These are phyloP conservation scores for Craspedostauros australis DNA, from an alignment of 108 stramenopile genomes.

Conservation along the genomic window DNA sequence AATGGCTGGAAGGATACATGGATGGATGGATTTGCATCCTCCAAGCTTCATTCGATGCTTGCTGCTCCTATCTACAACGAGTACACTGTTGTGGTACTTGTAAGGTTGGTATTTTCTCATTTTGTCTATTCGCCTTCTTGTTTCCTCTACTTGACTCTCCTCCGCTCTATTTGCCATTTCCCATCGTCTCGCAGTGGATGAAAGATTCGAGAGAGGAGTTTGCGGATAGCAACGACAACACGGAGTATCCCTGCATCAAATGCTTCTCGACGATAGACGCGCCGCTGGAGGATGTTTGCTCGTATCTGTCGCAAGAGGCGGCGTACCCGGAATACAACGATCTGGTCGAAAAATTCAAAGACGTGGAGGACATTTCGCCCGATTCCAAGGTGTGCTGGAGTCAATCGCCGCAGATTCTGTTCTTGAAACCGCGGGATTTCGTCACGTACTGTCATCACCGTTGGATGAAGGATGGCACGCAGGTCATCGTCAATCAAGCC, in stretches of 20 bases:
- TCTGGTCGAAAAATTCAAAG: slow-evolving; percentile 51
- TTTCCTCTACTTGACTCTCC: no score
- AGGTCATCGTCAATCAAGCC: slow-evolving; percentile 83
- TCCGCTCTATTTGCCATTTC: no score
- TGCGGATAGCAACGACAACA: slow-evolving; percentile 30
- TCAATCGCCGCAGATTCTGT: slow-evolving; percentile 71
- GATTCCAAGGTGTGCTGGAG: slow-evolving; percentile 74
- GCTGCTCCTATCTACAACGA: no score
- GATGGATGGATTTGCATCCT: no score
- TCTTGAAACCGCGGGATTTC: slow-evolving; percentile 77
- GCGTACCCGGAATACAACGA: slow-evolving; percentile 70
- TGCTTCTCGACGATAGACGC: slow-evolving; percentile 70
- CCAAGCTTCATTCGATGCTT: no score
- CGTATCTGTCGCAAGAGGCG: slow-evolving; percentile 55
- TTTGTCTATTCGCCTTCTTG: no score
- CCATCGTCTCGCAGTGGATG: slow-evolving; percentile 86
- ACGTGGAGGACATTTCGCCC: slow-evolving; percentile 43
- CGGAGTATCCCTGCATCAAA: slow-evolving; percentile 73
- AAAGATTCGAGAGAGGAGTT: slow-evolving; percentile 59
- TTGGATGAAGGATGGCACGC: slow-evolving; percentile 74
- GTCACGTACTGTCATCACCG: slow-evolving; percentile 81
- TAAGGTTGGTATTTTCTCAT: no score
- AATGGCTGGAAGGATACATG: no score
- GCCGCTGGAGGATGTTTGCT: slow-evolving; percentile 72
- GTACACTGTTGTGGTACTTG: no score